Evolutionary conservation across 495 filamentous ascomycete genomes (phyloP), one percentile per base, ranked within the genome.

Genomic region (Glarea lozoyensis): DNA sequence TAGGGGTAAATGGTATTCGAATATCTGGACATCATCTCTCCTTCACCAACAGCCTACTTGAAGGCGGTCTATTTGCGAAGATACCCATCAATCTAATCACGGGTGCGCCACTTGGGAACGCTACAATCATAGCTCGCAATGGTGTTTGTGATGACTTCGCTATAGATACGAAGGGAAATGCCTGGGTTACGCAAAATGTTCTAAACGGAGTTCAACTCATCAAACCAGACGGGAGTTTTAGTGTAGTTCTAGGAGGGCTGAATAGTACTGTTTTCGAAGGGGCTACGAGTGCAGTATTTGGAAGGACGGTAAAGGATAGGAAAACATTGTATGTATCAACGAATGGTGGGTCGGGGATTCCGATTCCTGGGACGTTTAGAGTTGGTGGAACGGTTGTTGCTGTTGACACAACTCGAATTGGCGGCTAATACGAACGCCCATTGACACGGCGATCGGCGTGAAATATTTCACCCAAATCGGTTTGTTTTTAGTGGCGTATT

Each of bases 1-100:
- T 64, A 2, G 67, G 65, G 10, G 50, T 73, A 37, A 70, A 72
- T 39, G 64, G 63, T 0, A 24, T 72, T 20, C 46, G 58, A 10
- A 24, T 57, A 1, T 45, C 50, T 0, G 44, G 54, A 15, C 49
- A 51, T 6, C 61, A 61, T 20, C 40, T 70, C 18, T 70, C 68
- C 53, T 67, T 60, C 34, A 62, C 61, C 17, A 62, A 64, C 23
- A 62, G 59, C 27, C 34, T 33, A 25, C n/a, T 37, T 5, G 36
- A 34, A 9, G 15, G 35, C 10, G 17, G 17, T 6, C n/a, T 46
- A 18, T 46, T 59, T 16, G 43, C 37, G 10, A 45, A 46, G 7
- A 22, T 54, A 10, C 42, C 35, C n/a, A 46, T 58, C 43, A 4
- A 37, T n/a, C 35, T 37, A 3, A 20, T 16, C n/a, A 25, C 49